Conservation (phyloP, 73 alveolate genomes). For the Uronychia setigera region DNA sequence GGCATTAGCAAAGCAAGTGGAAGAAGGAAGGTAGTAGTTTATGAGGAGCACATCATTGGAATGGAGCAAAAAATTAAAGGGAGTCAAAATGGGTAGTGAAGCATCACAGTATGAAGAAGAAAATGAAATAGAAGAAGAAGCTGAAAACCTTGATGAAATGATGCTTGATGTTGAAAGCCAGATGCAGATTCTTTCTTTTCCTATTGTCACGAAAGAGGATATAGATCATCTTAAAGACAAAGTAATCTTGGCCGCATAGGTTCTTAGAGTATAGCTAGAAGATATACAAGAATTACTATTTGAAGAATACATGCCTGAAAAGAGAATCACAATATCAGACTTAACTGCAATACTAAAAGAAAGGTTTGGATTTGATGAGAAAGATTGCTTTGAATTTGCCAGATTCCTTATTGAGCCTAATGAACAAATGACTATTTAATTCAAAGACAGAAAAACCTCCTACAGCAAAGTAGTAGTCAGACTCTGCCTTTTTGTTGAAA, state of each 20-base stretch:
- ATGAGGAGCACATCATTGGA: neutral
- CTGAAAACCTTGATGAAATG: neutral
- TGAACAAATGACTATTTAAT: neutral
- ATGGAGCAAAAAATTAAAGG: neutral
- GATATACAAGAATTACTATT: neutral
- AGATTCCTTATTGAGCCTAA: neutral
- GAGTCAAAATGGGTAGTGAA: neutral
- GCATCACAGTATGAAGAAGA: neutral
- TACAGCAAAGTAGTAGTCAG: neutral
- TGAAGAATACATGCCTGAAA: neutral
- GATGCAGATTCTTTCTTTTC: neutral
- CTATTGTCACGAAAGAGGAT: neutral
- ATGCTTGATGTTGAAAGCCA: neutral
- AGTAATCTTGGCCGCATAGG: neutral
- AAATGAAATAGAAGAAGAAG: neutral
- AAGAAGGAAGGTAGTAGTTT: neutral
- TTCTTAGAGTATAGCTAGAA: neutral
- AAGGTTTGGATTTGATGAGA: neutral
- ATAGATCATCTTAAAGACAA: neutral
- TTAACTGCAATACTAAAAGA: neutral
- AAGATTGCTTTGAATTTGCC: neutral
- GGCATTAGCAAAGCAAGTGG: neutral
- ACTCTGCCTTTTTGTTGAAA: neutral
- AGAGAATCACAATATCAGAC: neutral
- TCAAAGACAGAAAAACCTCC: neutral